Percentiles rank a stretch among this genome's conserved stretches.
Conservation (phyloP, 768 basidiomycete genomes). For the Asterophora lycoperdoides region DNA sequence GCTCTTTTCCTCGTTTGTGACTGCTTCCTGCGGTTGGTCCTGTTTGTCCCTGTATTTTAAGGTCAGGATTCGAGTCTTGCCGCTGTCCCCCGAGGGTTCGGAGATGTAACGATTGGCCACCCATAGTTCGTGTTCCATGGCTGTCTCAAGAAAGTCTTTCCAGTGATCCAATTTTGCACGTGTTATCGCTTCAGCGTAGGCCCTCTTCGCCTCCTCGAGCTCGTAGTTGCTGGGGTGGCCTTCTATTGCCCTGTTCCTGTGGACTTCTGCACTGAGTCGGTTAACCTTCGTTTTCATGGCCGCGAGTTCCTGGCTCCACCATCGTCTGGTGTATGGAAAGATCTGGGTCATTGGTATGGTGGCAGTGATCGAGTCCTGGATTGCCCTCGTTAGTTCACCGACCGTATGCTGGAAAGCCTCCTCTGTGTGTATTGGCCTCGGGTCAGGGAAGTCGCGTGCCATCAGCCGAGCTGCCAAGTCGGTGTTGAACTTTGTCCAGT, state of each 20-base stretch:
- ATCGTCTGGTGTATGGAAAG: neutral
- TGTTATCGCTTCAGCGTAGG: neutral
- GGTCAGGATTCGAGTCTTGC: slow-evolving; percentile 6
- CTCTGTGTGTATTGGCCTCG: slow-evolving; percentile 16
- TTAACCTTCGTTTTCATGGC: too few species aligned
- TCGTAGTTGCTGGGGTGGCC: too few species aligned
- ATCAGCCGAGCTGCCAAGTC: slow-evolving; percentile 3
- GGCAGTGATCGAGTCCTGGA: slow-evolving; percentile 2
- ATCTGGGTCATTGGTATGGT: neutral
- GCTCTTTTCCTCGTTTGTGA: neutral
- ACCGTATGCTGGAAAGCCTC: slow-evolving; percentile 14
- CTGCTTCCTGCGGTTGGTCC: neutral
- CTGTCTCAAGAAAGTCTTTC: too few species aligned
- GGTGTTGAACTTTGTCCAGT: slow-evolving; percentile 25
- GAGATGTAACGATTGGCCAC: slow-evolving; percentile 11
- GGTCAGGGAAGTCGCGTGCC: slow-evolving; percentile 23
- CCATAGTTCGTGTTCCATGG: too few species aligned
- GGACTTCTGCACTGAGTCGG: neutral
- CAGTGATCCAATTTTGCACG: slow-evolving; percentile 14
- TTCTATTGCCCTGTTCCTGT: neutral
- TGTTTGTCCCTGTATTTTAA: neutral
- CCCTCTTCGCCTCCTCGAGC: neutral
- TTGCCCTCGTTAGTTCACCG: neutral
- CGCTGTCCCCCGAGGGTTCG: slow-evolving; percentile 4
- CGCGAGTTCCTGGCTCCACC: slow-evolving; percentile 5